Evolutionary conservation across 495 filamentous ascomycete species (phyloP).

Genomic region (Venustampulla echinocandica): DNA sequence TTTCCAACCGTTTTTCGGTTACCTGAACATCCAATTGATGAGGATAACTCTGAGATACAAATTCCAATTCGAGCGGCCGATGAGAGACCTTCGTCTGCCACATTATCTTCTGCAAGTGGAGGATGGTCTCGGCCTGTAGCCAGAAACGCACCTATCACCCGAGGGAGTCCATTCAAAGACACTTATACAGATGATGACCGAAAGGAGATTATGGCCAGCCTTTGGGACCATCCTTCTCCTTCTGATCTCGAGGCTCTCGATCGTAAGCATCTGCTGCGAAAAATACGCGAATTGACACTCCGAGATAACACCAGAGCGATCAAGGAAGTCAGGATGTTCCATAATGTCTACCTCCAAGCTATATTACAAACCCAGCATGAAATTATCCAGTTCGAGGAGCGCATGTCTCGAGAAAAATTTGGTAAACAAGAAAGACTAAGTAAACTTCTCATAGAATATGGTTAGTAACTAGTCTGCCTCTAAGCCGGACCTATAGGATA

Average conservation of each 20-base stretch:
- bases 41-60: too few species aligned
- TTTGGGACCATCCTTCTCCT: neutral
- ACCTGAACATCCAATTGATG: too few species aligned
- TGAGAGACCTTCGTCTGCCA: too few species aligned
- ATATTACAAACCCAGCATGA: neutral
- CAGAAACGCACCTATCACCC: too few species aligned
- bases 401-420: neutral
- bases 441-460: neutral
- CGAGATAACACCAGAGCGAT: neutral
- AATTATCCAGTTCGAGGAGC: neutral
- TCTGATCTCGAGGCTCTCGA: neutral
- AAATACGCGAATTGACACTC: neutral
- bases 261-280: neutral
- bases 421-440: neutral
- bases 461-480: neutral
- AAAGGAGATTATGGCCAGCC: neutral
- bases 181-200: neutral
- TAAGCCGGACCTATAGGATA: neutral
- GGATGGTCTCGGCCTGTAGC: too few species aligned
- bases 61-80: too few species aligned
- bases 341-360: neutral
- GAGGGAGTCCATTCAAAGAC: neutral
- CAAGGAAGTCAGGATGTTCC: neutral
- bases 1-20: too few species aligned
- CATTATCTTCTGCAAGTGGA: too few species aligned